Conservation (phyloP, 225 moss, liverwort and hornwort genomes). For the Takakia lepidozioides region DNA sequence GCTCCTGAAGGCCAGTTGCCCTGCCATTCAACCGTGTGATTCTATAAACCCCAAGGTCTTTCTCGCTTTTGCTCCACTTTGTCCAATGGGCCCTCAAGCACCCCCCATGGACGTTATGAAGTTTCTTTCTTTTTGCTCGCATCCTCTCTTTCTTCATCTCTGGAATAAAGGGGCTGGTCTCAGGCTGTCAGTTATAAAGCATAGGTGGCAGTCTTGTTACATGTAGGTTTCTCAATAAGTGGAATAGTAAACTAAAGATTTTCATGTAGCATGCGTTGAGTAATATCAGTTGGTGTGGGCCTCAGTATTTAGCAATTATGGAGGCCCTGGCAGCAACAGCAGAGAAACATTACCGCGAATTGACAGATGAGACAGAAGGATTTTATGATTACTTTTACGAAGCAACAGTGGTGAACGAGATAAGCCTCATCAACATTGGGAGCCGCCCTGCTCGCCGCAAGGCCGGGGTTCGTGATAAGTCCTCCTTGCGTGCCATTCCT, state of each 20-base stretch:
- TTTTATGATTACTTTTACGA: slow-evolving; percentile 99
- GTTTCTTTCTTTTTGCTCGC: no score
- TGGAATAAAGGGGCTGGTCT: no score
- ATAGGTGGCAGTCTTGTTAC: no score
- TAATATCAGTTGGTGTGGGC: no score
- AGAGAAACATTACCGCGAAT: slow-evolving; percentile 80
- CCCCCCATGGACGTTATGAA: no score
- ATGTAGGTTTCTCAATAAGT: no score
- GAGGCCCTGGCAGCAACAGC: slow-evolving; percentile 62
- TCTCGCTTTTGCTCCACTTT: no score
- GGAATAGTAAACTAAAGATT: no score
- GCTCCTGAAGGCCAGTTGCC: slow-evolving; percentile 87
- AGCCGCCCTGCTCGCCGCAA: slow-evolving; percentile 91
- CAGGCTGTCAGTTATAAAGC: no score
- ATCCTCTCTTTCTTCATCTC: no score
- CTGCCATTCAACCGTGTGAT: slow-evolving; percentile 44
- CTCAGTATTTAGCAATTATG: slow-evolving; percentile 72
- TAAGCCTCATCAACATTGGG: slow-evolving; percentile 96
- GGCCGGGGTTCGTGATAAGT: slow-evolving; percentile 86
- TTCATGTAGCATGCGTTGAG: no score
- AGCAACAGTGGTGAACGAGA: slow-evolving; percentile 84
- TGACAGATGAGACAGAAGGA: slow-evolving; percentile 89
- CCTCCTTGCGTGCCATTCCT: slow-evolving; percentile 94
- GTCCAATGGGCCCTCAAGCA: no score
- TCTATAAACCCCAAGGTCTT: slow-evolving; percentile 60